These are phyloP conservation scores for Ophiostoma novo-ulmi DNA, from an alignment of 2,329 filamentous ascomycete species.

Conservation along the genomic window DNA sequence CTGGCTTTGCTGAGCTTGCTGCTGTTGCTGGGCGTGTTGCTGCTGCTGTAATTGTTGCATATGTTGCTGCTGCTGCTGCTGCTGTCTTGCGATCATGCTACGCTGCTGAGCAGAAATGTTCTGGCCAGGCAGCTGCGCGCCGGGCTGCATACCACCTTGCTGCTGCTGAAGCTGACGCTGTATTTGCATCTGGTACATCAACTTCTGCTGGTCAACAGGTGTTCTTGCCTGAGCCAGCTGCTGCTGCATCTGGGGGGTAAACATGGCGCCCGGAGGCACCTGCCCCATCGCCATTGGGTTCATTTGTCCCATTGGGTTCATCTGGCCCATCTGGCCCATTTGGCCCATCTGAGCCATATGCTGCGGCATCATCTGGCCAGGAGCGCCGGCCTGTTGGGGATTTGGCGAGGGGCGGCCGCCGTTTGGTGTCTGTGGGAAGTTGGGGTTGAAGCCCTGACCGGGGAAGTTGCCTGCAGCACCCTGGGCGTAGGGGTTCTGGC, in stretches of 20 bases:
- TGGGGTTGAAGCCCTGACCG: slow-evolving; percentile 53
- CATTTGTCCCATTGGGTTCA: slow-evolving; percentile 26
- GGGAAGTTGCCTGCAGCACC: slow-evolving; percentile 54
- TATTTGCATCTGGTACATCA: slow-evolving; percentile 78
- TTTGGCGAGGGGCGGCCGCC: slow-evolving; percentile 53
- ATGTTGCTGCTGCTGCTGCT: slow-evolving; percentile 37
- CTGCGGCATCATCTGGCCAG: slow-evolving; percentile 23
- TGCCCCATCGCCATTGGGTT: slow-evolving; percentile 39
- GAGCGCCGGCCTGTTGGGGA: slow-evolving; percentile 42
- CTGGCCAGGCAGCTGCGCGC: slow-evolving; percentile 33
- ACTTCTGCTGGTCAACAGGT: slow-evolving; percentile 66
- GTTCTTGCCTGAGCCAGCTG: slow-evolving; percentile 45
- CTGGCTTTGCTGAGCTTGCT: slow-evolving; percentile 36
- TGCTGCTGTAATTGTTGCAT: slow-evolving; percentile 35
- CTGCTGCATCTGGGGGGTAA: slow-evolving; percentile 34
- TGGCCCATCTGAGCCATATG: slow-evolving; percentile 33
- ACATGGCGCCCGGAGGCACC: slow-evolving; percentile 37
- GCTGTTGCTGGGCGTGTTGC: slow-evolving; percentile 37
- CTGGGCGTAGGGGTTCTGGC: slow-evolving; percentile 47
- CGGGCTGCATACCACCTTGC: slow-evolving; percentile 42
- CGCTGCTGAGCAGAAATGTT: slow-evolving; percentile 35
- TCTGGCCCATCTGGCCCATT: slow-evolving; percentile 45
- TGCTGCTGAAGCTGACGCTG: slow-evolving; percentile 61
- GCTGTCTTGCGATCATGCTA: slow-evolving; percentile 34
- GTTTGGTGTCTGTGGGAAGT: slow-evolving; percentile 53